Evolutionary conservation across 495 filamentous ascomycete genomes (phyloP).

Genomic region (Trypethelium eluteriae): DNA sequence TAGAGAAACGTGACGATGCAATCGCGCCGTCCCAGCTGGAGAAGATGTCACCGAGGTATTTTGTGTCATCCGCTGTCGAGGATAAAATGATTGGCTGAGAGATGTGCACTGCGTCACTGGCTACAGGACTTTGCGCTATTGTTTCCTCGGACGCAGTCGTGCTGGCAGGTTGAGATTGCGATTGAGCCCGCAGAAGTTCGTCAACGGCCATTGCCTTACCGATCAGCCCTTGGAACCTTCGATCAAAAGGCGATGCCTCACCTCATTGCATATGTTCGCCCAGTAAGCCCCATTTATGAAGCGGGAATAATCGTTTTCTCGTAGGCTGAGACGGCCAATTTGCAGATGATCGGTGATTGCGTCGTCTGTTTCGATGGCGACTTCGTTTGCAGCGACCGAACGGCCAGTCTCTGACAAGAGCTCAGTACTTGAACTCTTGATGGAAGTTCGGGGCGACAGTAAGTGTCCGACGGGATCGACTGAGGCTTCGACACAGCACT

Average conservation of each 20-base stretch:
- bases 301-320: slow-evolving; percentile 3
- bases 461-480: neutral
- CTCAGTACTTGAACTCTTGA: slow-evolving; percentile 4
- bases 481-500: slow-evolving; percentile 1
- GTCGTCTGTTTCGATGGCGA: slow-evolving; percentile 3
- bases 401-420: neutral
- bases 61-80: neutral
- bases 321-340: slow-evolving; percentile 7
- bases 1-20: slow-evolving; percentile 3
- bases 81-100: neutral
- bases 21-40: slow-evolving; percentile 1
- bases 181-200: slow-evolving; percentile 4
- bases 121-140: neutral
- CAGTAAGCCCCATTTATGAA: slow-evolving; percentile 8
- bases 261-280: slow-evolving; percentile 9
- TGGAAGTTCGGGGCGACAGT: neutral
- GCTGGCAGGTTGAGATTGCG: neutral
- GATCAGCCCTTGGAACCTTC: neutral
- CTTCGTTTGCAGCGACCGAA: neutral
- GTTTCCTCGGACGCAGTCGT: neutral
- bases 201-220: neutral
- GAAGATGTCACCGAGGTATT: slow-evolving; percentile 1
- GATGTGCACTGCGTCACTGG: neutral
- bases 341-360: neutral
- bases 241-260: slow-evolving; percentile 4